These are phyloP conservation scores for Saccharomycopsis hybrid DNA, from an alignment of 1,139 yeast species.

Conservation along the genomic window DNA sequence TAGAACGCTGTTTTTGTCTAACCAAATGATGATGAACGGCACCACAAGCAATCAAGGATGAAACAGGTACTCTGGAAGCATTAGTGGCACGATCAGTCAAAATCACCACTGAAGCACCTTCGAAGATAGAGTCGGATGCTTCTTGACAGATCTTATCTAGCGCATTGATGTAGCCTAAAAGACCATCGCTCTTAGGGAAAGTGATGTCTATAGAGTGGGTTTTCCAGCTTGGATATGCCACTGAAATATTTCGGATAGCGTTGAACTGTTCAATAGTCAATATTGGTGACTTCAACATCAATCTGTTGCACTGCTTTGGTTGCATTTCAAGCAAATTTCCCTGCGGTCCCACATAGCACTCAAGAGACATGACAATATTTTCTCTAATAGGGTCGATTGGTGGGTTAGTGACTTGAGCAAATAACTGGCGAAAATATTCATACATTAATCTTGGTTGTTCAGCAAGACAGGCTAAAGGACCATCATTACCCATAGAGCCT, in stretches of 20 bases:
- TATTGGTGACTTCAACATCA: slow-evolving; percentile 77
- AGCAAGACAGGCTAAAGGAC: slow-evolving; percentile 89
- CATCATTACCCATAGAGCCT: slow-evolving; percentile 98
- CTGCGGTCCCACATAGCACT: slow-evolving; percentile 96
- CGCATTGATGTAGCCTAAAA: slow-evolving; percentile 77
- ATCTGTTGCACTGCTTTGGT: slow-evolving; percentile 84
- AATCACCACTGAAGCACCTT: slow-evolving; percentile 65
- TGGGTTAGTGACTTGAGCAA: slow-evolving; percentile 98
- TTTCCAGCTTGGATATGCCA: slow-evolving; percentile 82
- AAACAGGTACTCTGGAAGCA: slow-evolving; percentile 64
- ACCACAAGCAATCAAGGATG: slow-evolving; percentile 92
- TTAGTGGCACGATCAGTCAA: slow-evolving; percentile 65
- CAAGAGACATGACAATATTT: slow-evolving; percentile 92
- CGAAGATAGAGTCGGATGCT: slow-evolving; percentile 80
- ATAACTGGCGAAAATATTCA: slow-evolving; percentile 92
- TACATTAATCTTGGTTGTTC: slow-evolving; percentile 87
- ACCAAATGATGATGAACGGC: slow-evolving; percentile 96
- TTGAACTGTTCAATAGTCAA: slow-evolving; percentile 65
- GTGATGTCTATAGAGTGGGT: slow-evolving; percentile 81
- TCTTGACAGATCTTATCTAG: slow-evolving; percentile 83
- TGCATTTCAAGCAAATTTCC: slow-evolving; percentile 92
- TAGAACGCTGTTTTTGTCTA: slow-evolving; percentile 92
- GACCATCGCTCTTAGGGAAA: slow-evolving; percentile 76
- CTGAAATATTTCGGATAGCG: slow-evolving; percentile 66
- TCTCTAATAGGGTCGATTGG: slow-evolving; percentile 98